A percentile compares a stretch with the other conserved stretches of the same genome.
phyloP scores from a whole-genome alignment of 495 filamentous ascomycete genomes.

The Penicillium soppii region DNA sequence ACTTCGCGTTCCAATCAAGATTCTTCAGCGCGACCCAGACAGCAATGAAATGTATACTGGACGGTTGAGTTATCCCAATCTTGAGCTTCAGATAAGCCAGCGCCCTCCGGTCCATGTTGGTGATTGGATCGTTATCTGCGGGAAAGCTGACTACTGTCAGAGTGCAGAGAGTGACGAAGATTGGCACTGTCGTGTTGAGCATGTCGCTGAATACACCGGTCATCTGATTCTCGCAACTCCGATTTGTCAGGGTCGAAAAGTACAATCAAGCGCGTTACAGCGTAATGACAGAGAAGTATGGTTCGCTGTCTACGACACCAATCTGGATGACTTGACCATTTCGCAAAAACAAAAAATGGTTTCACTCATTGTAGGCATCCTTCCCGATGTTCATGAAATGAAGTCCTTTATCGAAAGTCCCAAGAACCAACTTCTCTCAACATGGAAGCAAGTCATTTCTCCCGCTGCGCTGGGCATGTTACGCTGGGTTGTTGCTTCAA shows the following conservation, averaged over 20 bases:
- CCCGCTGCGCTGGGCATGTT: slow-evolving; percentile 68
- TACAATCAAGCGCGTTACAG: neutral
- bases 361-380: slow-evolving; percentile 58
- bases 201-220: neutral
- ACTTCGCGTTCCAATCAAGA: slow-evolving; percentile 58
- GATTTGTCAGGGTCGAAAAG: neutral
- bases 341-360: slow-evolving; percentile 54
- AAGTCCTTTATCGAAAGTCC: slow-evolving; percentile 52
- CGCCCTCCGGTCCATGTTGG: slow-evolving; percentile 40
- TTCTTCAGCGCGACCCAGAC: neutral
- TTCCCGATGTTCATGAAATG: slow-evolving; percentile 69
- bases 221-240: slow-evolving; percentile 19
- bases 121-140: slow-evolving; percentile 54
- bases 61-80: slow-evolving; percentile 28
- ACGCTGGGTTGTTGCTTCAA: slow-evolving; percentile 90
- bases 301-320: slow-evolving; percentile 50
- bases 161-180: neutral
- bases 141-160: slow-evolving; percentile 15
- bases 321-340: slow-evolving; percentile 53
- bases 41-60: neutral
- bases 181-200: slow-evolving; percentile 26
- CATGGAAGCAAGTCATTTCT: slow-evolving; percentile 63
- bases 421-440: slow-evolving; percentile 43
- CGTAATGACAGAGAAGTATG: slow-evolving; percentile 15
- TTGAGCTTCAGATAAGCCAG: slow-evolving; percentile 43